These are phyloP conservation scores for Cichorium intybus DNA, from an alignment of 140 eudicot genomes.

Conservation along the genomic window DNA sequence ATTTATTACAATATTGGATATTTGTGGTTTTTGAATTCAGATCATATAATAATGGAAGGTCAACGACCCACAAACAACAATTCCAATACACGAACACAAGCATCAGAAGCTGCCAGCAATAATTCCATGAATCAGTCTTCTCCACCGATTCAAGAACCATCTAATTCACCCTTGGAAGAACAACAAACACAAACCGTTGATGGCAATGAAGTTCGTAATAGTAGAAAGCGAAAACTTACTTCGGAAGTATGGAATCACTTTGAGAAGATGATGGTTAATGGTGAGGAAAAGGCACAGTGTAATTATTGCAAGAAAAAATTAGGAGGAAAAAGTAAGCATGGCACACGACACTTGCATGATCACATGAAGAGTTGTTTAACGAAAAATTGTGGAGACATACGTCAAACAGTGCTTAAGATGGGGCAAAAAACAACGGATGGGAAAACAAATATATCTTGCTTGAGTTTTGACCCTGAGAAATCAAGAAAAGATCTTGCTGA, in stretches of 20 bases:
- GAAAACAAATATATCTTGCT: not conserved
- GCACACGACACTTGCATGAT: not conserved
- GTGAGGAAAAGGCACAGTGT: not conserved
- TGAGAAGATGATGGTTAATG: not conserved
- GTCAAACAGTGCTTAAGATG: not conserved
- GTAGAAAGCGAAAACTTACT: not conserved
- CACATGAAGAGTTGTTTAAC: not conserved
- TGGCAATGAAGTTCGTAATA: not conserved
- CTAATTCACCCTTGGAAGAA: not conserved
- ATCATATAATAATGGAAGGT: no score
- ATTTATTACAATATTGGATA: no score
- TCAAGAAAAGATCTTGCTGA: no score
- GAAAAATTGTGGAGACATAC: not conserved
- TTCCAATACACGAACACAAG: no score
- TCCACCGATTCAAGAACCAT: no score
- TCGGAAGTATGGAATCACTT: constrained; percentile 10
- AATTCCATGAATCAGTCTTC: no score
- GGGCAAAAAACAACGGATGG: not conserved
- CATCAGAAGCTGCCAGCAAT: no score
- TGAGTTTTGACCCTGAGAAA: not conserved
- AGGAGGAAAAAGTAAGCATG: not conserved
- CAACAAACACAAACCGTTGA: not conserved
- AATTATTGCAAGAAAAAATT: not conserved
- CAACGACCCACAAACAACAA: no score
- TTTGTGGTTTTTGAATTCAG: no score